Base-by-base conservation (phyloP, 2,329 filamentous ascomycete genomes). In the Allantophomopsis lycopodina region DNA sequence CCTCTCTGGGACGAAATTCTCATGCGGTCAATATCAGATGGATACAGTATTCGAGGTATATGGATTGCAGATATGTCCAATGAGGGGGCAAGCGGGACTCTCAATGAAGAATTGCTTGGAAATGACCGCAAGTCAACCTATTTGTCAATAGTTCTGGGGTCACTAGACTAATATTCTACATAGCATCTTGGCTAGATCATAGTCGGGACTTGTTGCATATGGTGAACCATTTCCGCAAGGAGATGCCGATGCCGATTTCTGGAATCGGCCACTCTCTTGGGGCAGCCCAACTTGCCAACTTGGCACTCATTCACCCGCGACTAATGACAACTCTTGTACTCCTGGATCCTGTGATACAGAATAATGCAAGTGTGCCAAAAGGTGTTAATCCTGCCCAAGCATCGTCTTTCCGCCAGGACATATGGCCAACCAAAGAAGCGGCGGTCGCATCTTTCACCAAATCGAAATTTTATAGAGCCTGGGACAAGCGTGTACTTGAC, bases 221-320 rank as follows among this genome's bases (percentile, higher is more conserved):
- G 60, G 71, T 91, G 62, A 95, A 94, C 60, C 68, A 75, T 40
- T 89, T 94, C 61, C 82, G 85, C 33, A 63, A 69, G 12, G 66
- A 83, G 45, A 87, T 91, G 71, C 81, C 83, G 11, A 80, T 48
- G 18, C 89, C 89, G 2, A 66, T 95, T 15, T 61, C 95, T 46
- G 88, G 84, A 41, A 60, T 96, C 20, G 89, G 86, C 13, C 89
- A 96, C 61, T 94, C 85, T 50, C 88, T 94, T 66, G 89, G 89
- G 49, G 87, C 72, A 47, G 75, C 73, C 54, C 73, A 83, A 42
- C 68, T 95, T 40, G 68, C 73, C 40, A 77, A 85, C 49, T 66
- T 89, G 13, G 66, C 83, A 4, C 64, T 89, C 10, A 70, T 86
- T 48, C 82, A 94, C 59, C 87, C 89, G 2, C 80, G 87, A 7